These are phyloP conservation scores for Gyrodon lividus DNA, from an alignment of 768 basidiomycete species.

Conservation along the genomic window DNA sequence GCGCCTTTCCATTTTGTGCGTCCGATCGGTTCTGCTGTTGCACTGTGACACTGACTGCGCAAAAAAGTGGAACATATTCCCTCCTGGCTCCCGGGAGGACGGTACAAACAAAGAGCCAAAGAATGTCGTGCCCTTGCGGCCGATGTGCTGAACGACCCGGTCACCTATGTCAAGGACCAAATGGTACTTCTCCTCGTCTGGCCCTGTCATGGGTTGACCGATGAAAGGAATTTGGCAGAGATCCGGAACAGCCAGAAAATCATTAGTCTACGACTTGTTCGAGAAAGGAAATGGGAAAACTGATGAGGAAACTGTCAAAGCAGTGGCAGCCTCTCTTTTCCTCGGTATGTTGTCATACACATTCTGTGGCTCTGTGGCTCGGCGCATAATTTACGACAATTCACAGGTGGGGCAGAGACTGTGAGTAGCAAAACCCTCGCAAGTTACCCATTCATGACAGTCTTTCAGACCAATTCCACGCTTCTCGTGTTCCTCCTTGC, in stretches of 20 bases:
- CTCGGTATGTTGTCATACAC: conserved; percentile 15
- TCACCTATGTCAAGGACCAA: conserved; percentile 20
- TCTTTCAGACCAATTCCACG: conserved; percentile 10
- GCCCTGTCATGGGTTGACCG: neutral
- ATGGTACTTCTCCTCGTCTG: conserved; percentile 15
- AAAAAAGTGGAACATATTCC: conserved; percentile 28
- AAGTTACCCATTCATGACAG: neutral
- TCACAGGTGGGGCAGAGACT: conserved; percentile 27
- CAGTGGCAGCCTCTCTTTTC: conserved; percentile 22
- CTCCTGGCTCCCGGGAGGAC: conserved; percentile 34
- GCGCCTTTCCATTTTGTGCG: conserved; percentile 29
- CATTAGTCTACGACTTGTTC: conserved; percentile 20
- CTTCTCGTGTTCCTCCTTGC: conserved; percentile 31
- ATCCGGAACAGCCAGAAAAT: conserved; percentile 20
- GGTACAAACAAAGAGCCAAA: conserved; percentile 18
- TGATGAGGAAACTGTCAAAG: conserved; percentile 17
- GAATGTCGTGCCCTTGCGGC: conserved; percentile 21
- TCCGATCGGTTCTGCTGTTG: neutral
- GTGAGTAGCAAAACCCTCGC: conserved; percentile 8
- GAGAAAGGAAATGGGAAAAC: neutral
- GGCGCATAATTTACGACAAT: neutral
- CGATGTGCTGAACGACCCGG: conserved; percentile 21
- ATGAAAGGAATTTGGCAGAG: conserved; percentile 4
- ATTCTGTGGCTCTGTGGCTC: neutral
- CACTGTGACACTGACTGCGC: neutral